Base-by-base conservation (phyloP, 202 grass and related monocot species). In the Eragrostis tef region DNA sequence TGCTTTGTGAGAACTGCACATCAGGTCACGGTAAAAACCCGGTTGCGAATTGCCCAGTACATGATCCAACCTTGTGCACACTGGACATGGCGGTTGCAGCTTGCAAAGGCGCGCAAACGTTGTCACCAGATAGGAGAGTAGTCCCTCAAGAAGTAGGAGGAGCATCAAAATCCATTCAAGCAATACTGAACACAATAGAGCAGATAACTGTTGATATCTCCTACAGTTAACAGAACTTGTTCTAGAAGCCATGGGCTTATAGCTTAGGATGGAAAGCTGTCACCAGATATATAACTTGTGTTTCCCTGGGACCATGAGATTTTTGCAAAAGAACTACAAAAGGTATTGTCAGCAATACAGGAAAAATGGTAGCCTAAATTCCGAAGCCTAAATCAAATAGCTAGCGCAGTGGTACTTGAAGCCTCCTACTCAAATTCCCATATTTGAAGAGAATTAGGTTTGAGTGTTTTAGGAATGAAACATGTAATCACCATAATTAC, bases 161-260 rank as follows among this genome's bases (percentile, higher is more conserved):
- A 98, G 86, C 83, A 98, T 91, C 64, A 95, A 78, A 10, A 94
- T 31, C 95, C 95, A 98, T 82, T 98, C 95, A 42, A 95, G 73
- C 54, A 88, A 22, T 0, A 79, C 87, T 9, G 92, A 91, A 63
- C 85, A 95, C 20, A 95, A 53, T 11, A 81, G 79, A 44, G 87
- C 58, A 2, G 83, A 95, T 61, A 98, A 54, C 9, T 71, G 82
- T 6, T 82, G 87, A 29, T 83, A 62, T 58, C 70, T 77, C 45
- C 73, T 71, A 9, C 57, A 19, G 48, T 67, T 70, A 11, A 43
- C 22, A 12, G 24, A 61, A 47, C 31, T 66, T 24, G 64, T 27
- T 82, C 71, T 92, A 64, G 86, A 83, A 82, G 82, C 82, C 92
- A 97, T 94, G 45, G n/a, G 57, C 13, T 42, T 45, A 71, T 15